Conservation (phyloP, 1,139 yeast genomes). For the Geotrichum citri-aurantii region DNA sequence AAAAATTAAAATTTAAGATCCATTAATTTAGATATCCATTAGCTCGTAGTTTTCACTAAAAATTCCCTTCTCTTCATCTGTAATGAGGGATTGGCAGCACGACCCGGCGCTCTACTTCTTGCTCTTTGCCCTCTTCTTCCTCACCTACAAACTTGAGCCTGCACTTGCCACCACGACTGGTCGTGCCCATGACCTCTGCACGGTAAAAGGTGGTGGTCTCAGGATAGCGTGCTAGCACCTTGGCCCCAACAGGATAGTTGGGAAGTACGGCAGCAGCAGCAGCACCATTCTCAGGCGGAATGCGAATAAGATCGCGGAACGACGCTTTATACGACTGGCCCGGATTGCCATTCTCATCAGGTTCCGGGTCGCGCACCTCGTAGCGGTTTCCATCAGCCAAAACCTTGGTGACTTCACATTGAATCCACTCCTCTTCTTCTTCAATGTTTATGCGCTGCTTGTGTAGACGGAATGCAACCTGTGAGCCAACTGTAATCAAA, state of each 20-base stretch:
- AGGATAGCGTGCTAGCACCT: conserved; percentile 90
- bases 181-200: conserved; percentile 80
- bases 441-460: conserved; percentile 42
- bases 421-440: conserved; percentile 91
- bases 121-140: conserved; percentile 92
- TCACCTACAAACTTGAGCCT: conserved; percentile 90
- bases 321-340: conserved; percentile 83
- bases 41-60: background rate
- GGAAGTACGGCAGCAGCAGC: conserved; percentile 35
- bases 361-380: conserved; percentile 95
- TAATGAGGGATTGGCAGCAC: conserved; percentile 65
- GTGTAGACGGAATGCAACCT: conserved; percentile 77
- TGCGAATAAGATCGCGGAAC: conserved; percentile 70
- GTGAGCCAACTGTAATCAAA: conserved; percentile 51
- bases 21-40: background rate
- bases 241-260: conserved; percentile 66
- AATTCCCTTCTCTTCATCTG: background rate
- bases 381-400: conserved; percentile 64
- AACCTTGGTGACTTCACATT: conserved; percentile 80
- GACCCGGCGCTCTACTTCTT: conserved; percentile 80
- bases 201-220: conserved; percentile 97
- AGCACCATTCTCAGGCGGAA: conserved; percentile 50
- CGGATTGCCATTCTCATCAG: conserved; percentile 86
- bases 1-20: background rate
- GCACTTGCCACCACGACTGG: conserved; percentile 64